A percentile compares a stretch with the other conserved stretches of the same genome.
phyloP scores from a whole-genome alignment of 768 basidiomycete genomes.

The Lactarius trivialis region DNA sequence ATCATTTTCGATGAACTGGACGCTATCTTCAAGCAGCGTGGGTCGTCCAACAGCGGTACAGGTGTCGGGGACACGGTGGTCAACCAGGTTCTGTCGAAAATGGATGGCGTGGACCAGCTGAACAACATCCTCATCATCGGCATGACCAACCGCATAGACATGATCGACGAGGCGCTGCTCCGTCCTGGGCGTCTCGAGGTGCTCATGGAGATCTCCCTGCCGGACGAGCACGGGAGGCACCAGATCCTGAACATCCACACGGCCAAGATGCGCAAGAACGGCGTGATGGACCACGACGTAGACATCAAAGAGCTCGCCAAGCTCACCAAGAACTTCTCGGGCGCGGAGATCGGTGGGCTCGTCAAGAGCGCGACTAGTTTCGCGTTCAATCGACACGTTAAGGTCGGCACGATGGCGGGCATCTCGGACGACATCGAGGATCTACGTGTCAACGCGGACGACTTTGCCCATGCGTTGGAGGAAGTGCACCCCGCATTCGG shows the following conservation, averaged over 20 bases:
- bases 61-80: slow-evolving; percentile 99
- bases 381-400: slow-evolving; percentile 95
- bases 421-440: slow-evolving; percentile 95
- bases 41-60: slow-evolving; percentile 82
- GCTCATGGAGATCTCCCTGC: slow-evolving; percentile 98
- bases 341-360: slow-evolving; percentile 91
- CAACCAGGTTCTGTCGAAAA: slow-evolving; percentile 98
- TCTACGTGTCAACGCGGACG: slow-evolving; percentile 74
- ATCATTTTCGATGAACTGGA: slow-evolving; percentile 99
- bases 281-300: slow-evolving; percentile 84
- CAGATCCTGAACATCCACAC: slow-evolving; percentile 98
- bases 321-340: slow-evolving; percentile 93
- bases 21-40: slow-evolving; percentile 98
- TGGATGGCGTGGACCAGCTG: slow-evolving; percentile 98
- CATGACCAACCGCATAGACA: slow-evolving; percentile 97
- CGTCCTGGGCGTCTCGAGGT: slow-evolving; percentile 98
- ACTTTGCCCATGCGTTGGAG: slow-evolving; percentile 86
- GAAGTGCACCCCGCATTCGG: slow-evolving; percentile 97
- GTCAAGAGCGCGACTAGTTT: slow-evolving; percentile 99
- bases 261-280: slow-evolving; percentile 84
- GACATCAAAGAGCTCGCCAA: slow-evolving; percentile 75
- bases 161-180: slow-evolving; percentile 97
- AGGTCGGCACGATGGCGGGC: slow-evolving; percentile 95
- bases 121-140: slow-evolving; percentile 99
- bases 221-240: slow-evolving; percentile 84